Conservation (phyloP, 345 rosid genomes). For the Syzygium jambos region DNA sequence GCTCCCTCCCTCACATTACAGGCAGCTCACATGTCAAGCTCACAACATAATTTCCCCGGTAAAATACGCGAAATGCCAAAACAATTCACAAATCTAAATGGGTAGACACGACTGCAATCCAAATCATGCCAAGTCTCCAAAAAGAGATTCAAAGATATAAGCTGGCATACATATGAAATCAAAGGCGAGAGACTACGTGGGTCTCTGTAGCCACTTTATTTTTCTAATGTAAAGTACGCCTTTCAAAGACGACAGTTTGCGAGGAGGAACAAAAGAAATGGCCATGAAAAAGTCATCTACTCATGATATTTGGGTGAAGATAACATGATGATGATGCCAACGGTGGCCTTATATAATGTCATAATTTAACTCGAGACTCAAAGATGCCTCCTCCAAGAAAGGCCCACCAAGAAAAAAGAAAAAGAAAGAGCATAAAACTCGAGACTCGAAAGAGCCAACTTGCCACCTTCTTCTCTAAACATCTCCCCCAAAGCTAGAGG, state of each 20-base stretch:
- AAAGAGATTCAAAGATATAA: not conserved
- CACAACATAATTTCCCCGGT: not conserved
- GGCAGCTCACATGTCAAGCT: not conserved
- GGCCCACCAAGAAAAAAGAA: not conserved
- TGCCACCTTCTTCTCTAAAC: not conserved
- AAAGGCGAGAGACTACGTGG: not conserved
- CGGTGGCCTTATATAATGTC: not conserved
- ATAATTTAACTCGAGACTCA: not conserved
- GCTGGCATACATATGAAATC: not conserved
- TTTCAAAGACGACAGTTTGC: not conserved
- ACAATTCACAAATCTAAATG: not conserved
- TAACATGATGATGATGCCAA: not conserved
- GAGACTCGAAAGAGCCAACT: not conserved
- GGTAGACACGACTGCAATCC: not conserved
- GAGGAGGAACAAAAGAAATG: not conserved
- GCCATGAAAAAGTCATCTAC: not conserved
- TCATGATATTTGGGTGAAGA: not conserved
- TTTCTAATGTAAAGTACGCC: not conserved
- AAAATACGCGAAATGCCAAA: not conserved
- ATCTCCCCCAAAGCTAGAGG: not conserved
- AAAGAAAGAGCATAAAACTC: not conserved
- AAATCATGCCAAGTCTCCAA: not conserved
- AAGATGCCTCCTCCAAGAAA: not conserved
- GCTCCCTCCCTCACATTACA: not conserved
- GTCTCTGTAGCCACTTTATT: not conserved